phyloP scores from a whole-genome alignment of 2,329 filamentous ascomycete species.

The Pleomassaria siparia region DNA sequence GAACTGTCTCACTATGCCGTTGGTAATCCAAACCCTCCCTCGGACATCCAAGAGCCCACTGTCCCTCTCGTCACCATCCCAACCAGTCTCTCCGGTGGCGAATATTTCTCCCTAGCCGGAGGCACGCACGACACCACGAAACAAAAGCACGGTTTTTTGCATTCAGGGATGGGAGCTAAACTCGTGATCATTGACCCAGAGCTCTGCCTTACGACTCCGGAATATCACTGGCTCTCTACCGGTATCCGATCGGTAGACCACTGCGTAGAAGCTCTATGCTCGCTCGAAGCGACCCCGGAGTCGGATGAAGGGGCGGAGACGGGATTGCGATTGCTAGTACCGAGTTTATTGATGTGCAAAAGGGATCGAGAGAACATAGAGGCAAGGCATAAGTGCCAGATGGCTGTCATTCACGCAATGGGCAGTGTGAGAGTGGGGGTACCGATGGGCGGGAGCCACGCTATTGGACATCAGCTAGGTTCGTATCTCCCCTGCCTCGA shows the following conservation, averaged over 20 bases:
- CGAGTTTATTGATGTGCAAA: conserved; percentile 6
- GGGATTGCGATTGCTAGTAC: conserved; percentile 4
- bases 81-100: conserved; percentile 46
- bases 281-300: conserved; percentile 1
- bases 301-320: conserved; percentile 8
- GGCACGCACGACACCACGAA: conserved; percentile 39
- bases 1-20: conserved; percentile 11
- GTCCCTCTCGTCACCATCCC: conserved; percentile 46
- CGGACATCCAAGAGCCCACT: conserved; percentile 13
- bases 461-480: conserved; percentile 8
- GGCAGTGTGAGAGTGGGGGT: conserved; percentile 5
- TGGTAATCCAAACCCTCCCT: conserved; percentile 4
- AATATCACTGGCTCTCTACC: conserved; percentile 58
- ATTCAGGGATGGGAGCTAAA: conserved; percentile 44
- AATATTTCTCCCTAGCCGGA: conserved; percentile 45
- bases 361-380: neutral
- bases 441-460: conserved; percentile 9
- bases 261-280: conserved; percentile 7
- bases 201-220: conserved; percentile 54
- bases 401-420: conserved; percentile 7
- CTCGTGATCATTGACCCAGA: conserved; percentile 61
- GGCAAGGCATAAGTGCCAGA: conserved; percentile 4
- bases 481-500: neutral
- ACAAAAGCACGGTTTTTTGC: conserved; percentile 24
- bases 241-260: conserved; percentile 54